Evolutionary conservation across 148 eudicot genomes (phyloP).

Genomic region (Salicornia ramosissima): DNA sequence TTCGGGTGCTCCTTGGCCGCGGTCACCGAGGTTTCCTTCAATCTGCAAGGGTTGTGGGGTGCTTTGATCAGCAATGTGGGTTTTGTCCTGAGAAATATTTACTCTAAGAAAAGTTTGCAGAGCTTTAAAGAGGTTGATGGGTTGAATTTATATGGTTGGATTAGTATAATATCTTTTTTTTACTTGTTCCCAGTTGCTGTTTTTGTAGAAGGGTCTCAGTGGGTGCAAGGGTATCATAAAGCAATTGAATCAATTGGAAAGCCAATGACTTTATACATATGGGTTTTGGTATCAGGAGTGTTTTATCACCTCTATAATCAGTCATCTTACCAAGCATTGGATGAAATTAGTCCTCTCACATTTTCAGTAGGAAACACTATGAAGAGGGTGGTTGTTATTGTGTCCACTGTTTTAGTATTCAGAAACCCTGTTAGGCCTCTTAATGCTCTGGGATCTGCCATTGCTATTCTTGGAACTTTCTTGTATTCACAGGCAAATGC

Average conservation of each 20-base stretch:
- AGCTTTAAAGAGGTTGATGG: slow-evolving; percentile 85
- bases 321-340: slow-evolving; percentile 79
- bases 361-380: slow-evolving; percentile 90
- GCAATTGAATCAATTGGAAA: slow-evolving; percentile 58
- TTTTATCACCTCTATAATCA: slow-evolving; percentile 89
- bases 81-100: slow-evolving; percentile 73
- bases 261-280: slow-evolving; percentile 56
- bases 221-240: slow-evolving; percentile 68
- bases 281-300: slow-evolving; percentile 80
- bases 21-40: slow-evolving; percentile 78
- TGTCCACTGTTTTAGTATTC: slow-evolving; percentile 69
- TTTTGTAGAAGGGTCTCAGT: slow-evolving; percentile 79
- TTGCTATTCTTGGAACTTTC: slow-evolving; percentile 82
- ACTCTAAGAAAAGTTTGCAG: slow-evolving; percentile 73
- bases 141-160: slow-evolving; percentile 81
- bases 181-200: slow-evolving; percentile 80
- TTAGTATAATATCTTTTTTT: slow-evolving; percentile 61
- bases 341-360: slow-evolving; percentile 83
- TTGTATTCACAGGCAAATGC: slow-evolving; percentile 79
- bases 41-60: slow-evolving; percentile 70
- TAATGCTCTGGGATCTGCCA: slow-evolving; percentile 81
- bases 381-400: slow-evolving; percentile 90
- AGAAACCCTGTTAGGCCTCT: slow-evolving; percentile 80
- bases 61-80: slow-evolving; percentile 94
- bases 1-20: slow-evolving; percentile 87